Evolutionary conservation across 768 basidiomycete genomes (phyloP), one percentile per base, ranked within the genome.

Genomic region (Lactifluus pinguis): DNA sequence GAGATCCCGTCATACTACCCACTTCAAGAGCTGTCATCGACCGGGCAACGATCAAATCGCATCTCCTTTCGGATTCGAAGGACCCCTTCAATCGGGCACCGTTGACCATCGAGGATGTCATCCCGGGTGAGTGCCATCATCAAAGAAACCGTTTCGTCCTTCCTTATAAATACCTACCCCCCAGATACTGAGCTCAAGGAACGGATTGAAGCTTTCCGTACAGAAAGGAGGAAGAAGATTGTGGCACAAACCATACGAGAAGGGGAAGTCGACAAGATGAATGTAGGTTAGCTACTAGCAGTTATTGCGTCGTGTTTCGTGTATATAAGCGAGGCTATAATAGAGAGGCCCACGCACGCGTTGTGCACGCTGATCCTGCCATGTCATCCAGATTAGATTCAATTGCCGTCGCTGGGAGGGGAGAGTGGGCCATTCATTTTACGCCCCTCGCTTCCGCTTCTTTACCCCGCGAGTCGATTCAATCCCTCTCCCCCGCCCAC

Each of bases 11-110:
- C 59, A 81, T 83, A 34, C 72, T 99, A 36, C 97, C 97, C 0
- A 85, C 88, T 0, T 98, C 95, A 2, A 79, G 77, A 55, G 76
- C 82, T 0, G 79, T 89, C 38, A 71, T 99, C 47, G 97, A 99
- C 72, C 83, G 90, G 25, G 79, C 88, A 2, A 98, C 95, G 2
- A 98, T 99, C 77, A 95, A 95, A 68, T 89, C 93, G 1, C 94
- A 97, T 71, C 75, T 98, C 39, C 76, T 99, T 19, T 95, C 93
- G 0, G 95, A 97, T 68, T 74, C 85, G 17, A 90, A 84, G 55
- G 97, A 99, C 72, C 97, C 97, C 1, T 99, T 98, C 81, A 99
- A 98, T 73, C 86, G 97, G 32, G 76, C 79, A 38, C 92, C 95
- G 2, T 76, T 97, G 30, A 72, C 76, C 10, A 83, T 94, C 64